Evolutionary conservation across 371 early-diverging fungal genomes (phyloP).

Genomic region (Parasitella parasitica): DNA sequence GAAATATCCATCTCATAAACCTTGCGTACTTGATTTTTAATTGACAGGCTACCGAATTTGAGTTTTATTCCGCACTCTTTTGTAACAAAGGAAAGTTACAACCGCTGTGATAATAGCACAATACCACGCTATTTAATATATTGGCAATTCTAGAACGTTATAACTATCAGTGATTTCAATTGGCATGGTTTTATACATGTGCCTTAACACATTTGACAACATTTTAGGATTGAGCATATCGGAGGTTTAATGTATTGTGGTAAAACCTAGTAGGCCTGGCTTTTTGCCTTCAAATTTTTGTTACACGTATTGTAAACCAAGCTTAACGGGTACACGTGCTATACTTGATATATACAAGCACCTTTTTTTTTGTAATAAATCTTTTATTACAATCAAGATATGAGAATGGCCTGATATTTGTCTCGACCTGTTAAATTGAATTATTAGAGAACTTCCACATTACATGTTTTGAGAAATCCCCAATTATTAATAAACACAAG

Average conservation of each 20-base stretch:
- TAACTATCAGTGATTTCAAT: not conserved
- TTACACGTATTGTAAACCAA: slow-evolving; percentile 5
- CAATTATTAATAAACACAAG: not conserved
- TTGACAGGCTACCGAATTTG: slow-evolving; percentile 25
- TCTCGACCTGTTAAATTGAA: slow-evolving; percentile 7
- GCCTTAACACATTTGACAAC: not conserved
- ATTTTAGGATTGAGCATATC: not conserved
- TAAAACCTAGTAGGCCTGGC: not conserved
- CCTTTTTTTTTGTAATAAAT: slow-evolving; percentile 3
- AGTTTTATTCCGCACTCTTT: slow-evolving; percentile 4
- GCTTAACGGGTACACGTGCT: slow-evolving; percentile 10
- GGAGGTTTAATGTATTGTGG: not conserved
- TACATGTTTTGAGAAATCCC: not conserved
- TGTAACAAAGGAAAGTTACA: no score
- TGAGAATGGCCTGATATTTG: slow-evolving; percentile 20
- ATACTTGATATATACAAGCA: slow-evolving; percentile 9
- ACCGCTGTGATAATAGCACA: not conserved
- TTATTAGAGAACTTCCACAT: not conserved
- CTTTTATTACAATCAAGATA: not conserved
- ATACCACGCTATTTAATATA: not conserved
- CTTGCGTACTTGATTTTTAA: slow-evolving; percentile 8
- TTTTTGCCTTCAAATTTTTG: slow-evolving; percentile 9
- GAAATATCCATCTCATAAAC: not conserved
- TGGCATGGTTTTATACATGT: not conserved
- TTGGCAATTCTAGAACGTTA: not conserved